Evolutionary conservation across 495 filamentous ascomycete species (phyloP).

Genomic region (Terfezia claveryi): DNA sequence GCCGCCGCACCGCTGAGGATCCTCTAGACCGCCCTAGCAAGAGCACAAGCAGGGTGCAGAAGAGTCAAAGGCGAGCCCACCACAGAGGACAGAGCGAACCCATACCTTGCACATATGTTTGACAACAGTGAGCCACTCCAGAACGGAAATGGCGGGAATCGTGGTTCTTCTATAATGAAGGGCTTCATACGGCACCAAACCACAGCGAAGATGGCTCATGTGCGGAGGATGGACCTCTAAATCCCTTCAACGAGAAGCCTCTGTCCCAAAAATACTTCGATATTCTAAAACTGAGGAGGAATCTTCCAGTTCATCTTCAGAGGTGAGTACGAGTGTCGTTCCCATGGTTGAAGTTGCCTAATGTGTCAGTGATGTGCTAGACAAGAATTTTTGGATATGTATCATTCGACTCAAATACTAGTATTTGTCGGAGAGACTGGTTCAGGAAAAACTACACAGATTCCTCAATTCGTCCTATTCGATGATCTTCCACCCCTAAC

Average conservation of each 20-base stretch:
- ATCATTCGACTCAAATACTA: constrained; percentile 80
- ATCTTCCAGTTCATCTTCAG: constrained; percentile 76
- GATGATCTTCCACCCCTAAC: constrained; percentile 80
- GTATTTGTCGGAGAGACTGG: constrained; percentile 98
- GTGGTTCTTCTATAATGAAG: constrained; percentile 27
- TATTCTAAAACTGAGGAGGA: constrained; percentile 62
- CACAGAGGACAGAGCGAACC: constrained; percentile 30
- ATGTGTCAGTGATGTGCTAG: constrained; percentile 22
- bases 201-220: constrained; percentile 48
- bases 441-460: constrained; percentile 98
- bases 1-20: background rate
- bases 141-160: constrained; percentile 10
- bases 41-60: background rate
- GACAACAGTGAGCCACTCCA: constrained; percentile 23
- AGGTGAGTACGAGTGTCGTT: constrained; percentile 29
- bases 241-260: constrained; percentile 56
- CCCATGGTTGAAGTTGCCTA: background rate
- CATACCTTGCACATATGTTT: constrained; percentile 83
- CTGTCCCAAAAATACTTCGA: constrained; percentile 70
- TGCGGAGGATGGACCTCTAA: constrained; percentile 64
- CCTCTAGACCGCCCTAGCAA: background rate
- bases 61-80: background rate
- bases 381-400: constrained; percentile 80
- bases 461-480: constrained; percentile 91
- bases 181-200: constrained; percentile 57